Evolutionary conservation across 768 basidiomycete species (phyloP), one percentile per base, ranked within the genome.

Genomic region (Podaxis sp.): DNA sequence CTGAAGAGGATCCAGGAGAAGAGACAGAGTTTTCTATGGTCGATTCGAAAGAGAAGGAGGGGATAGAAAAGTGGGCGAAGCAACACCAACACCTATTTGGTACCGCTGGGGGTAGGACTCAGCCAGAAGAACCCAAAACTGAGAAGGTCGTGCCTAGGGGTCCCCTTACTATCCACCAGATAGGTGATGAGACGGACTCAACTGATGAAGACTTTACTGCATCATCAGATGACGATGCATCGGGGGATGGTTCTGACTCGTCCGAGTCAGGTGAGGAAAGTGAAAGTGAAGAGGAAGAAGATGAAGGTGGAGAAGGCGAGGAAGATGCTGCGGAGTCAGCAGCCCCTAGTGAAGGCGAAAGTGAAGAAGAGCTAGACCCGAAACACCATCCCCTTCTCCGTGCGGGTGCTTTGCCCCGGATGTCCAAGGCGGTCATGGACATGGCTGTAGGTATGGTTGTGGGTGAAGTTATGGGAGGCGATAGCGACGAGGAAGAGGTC

Each of bases 21-120:
- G 89, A 90, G 70, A 85, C 85, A 0, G 84, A 85, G 68, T 89
- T 93, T 68, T 79, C 81, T 33, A 85, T 91, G 82, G 80, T 93
- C 3, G 91, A 93, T 64, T 84, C 83, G 27, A 79, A 77, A 66
- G 90, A 92, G 69, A 82, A 86, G 67, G 84, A 86, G 40, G 80
- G 82, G 24, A 86, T 93, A 54, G 75, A 78, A 38, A 78, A 80
- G 33, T 93, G 91, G 91, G 81, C 85, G n/a, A 75, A 83, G 50
- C 74, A 76, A 55, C 79, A 85, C 57, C 79, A 82, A 24, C 78
- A 82, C 66, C 63, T 82, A 19, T 89, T 92, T 72, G 88, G 88
- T 57, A 76, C 76, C 67, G 70, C 55, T 12, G 63, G 50, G 1
- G 66, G 64, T 64, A 60, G 73, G 67, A 63, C 66, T 17, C 38